Conservation (phyloP, 164 flowering plant genomes). For the Vitis labrusca region DNA sequence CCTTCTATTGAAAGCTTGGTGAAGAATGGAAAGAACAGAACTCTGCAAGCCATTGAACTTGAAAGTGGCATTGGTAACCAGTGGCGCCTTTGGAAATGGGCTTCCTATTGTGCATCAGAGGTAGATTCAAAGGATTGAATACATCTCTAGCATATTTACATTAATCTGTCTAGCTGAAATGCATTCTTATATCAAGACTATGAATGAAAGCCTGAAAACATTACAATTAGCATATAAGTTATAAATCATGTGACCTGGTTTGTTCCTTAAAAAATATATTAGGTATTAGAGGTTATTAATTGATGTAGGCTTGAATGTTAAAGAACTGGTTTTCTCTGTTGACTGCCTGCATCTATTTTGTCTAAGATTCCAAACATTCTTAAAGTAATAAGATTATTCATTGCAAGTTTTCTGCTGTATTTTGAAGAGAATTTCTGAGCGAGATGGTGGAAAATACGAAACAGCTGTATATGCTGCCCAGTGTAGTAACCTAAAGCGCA, state of each 20-base stretch:
- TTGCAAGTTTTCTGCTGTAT: constrained; percentile 5
- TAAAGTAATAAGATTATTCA: background rate
- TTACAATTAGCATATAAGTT: no score
- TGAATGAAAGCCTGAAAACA: no score
- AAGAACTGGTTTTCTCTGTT: no score
- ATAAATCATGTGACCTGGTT: no score
- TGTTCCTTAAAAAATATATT: no score
- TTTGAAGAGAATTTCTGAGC: constrained; percentile 82
- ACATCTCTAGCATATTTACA: no score
- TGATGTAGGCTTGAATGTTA: no score
- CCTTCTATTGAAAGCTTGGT: constrained; percentile 77
- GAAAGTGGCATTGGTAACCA: constrained; percentile 94
- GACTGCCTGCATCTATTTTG: background rate
- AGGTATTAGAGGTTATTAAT: no score
- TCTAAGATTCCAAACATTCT: background rate
- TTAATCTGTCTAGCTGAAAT: no score
- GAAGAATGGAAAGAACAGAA: constrained; percentile 82
- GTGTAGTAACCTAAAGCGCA: constrained; percentile 84
- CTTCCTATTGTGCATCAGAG: constrained; percentile 94
- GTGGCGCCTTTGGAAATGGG: constrained; percentile 97
- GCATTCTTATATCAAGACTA: no score
- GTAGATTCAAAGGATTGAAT: constrained; percentile 28
- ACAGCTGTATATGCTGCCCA: constrained; percentile 80
- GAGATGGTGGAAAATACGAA: constrained; percentile 84
- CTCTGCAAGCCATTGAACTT: constrained; percentile 86